A percentile compares a stretch with the other conserved stretches of the same genome.
These are phyloP conservation scores for Chytriomyces sp. DNA, from an alignment of 192 early-diverging fungal genomes.

Conservation along the genomic window DNA sequence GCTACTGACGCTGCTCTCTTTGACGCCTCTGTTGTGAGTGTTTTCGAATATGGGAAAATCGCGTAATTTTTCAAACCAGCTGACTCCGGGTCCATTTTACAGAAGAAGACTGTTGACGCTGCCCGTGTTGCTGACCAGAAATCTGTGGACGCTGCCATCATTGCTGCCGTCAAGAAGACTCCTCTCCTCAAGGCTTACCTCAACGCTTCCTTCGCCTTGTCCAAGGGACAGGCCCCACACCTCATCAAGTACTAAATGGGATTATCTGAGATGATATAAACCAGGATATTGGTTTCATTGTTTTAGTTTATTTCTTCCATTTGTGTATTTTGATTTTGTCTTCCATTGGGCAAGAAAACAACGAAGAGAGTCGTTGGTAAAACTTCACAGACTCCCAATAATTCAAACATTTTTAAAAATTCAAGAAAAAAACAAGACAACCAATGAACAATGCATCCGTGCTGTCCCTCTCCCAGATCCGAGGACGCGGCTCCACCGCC, in stretches of 20 bases:
- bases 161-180: slow-evolving; percentile 80
- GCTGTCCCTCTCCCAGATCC: slow-evolving; percentile 24
- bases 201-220: slow-evolving; percentile 82
- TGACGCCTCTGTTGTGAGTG: slow-evolving; percentile 51
- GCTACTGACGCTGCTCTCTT: slow-evolving; percentile 91
- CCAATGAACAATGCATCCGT: neutral
- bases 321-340: no score
- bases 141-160: slow-evolving; percentile 81
- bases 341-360: no score
- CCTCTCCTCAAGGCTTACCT: slow-evolving; percentile 91
- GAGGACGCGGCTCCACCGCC: neutral
- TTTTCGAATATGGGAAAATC: slow-evolving; percentile 45
- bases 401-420: neutral
- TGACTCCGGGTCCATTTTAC: slow-evolving; percentile 13
- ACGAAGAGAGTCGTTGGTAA: no score
- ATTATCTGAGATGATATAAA: no score
- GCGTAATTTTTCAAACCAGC: slow-evolving; percentile 16
- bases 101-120: slow-evolving; percentile 77
- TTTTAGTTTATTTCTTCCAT: no score
- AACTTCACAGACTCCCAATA: no score
- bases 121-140: slow-evolving; percentile 89
- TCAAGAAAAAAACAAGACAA: no score
- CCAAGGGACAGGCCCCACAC: slow-evolving; percentile 98
- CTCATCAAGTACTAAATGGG: slow-evolving; percentile 87
- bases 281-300: no score